These are phyloP conservation scores for Noccaea caerulescens DNA, from an alignment of 345 rosid genomes.

Conservation along the genomic window DNA sequence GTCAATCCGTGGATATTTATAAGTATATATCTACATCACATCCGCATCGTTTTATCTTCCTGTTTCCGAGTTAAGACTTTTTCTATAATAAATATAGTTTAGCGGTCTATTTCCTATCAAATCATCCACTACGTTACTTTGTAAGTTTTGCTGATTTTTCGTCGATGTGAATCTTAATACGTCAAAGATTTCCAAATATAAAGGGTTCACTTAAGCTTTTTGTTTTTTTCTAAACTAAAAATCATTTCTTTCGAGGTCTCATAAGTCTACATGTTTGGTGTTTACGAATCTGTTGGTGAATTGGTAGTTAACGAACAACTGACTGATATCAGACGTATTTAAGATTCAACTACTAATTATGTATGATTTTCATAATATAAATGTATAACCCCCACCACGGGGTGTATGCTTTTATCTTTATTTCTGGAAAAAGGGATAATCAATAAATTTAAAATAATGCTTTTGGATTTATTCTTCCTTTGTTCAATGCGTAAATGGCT, in stretches of 20 bases:
- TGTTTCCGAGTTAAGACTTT: background rate
- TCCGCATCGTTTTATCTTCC: background rate
- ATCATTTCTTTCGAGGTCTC: too few relatives aligned
- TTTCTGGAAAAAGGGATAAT: background rate
- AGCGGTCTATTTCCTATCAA: background rate
- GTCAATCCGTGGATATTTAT: background rate
- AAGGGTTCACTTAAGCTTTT: too few relatives aligned
- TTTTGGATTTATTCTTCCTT: constrained; percentile 37
- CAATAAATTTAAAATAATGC: constrained; percentile 9
- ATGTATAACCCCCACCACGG: constrained; percentile 16
- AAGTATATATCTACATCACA: background rate
- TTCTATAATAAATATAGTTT: background rate
- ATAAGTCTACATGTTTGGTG: constrained; percentile 12
- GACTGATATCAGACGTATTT: constrained; percentile 30
- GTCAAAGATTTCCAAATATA: too few relatives aligned
- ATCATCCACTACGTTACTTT: background rate
- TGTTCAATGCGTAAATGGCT: constrained; percentile 45
- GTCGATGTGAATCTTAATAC: too few relatives aligned
- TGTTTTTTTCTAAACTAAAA: too few relatives aligned
- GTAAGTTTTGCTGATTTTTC: too few relatives aligned
- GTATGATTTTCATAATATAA: constrained; percentile 1
- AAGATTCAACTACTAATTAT: constrained; percentile 29
- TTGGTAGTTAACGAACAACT: constrained; percentile 19
- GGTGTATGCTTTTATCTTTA: constrained; percentile 4
- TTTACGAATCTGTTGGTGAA: constrained; percentile 19